Evolutionary conservation across 2,329 filamentous ascomycete genomes (phyloP).

Genomic region (Aspergillus sp.): DNA sequence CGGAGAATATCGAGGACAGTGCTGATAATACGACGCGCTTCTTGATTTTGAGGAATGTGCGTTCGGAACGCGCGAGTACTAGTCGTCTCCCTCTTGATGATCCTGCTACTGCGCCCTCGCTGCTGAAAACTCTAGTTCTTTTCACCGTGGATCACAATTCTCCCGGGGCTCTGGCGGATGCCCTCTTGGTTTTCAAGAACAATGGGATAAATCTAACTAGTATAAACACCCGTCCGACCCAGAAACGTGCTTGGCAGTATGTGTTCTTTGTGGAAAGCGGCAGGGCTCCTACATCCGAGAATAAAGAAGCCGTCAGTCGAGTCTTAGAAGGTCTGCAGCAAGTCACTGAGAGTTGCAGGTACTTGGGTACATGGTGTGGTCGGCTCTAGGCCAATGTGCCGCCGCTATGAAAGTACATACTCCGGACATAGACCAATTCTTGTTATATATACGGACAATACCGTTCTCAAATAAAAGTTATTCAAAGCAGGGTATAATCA

Average conservation of each 20-base stretch:
- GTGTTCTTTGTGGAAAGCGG: constrained; percentile 91
- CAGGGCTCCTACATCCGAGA: constrained; percentile 36
- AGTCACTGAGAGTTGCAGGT: constrained; percentile 32
- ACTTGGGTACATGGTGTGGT: constrained; percentile 36
- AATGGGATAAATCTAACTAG: constrained; percentile 74
- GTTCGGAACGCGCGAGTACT: constrained; percentile 16
- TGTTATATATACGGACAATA: too few species aligned
- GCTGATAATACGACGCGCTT: constrained; percentile 42
- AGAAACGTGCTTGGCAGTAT: constrained; percentile 72
- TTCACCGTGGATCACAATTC: constrained; percentile 72
- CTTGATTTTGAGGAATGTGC: constrained; percentile 34
- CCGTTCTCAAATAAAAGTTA: too few species aligned
- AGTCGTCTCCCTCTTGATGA: too few species aligned
- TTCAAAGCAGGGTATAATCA: too few species aligned
- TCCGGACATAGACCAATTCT: too few species aligned
- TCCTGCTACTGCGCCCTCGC: too few species aligned
- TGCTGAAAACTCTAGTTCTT: constrained; percentile 63
- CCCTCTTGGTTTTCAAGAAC: constrained; percentile 67
- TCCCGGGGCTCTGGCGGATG: constrained; percentile 76
- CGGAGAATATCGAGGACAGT: constrained; percentile 41
- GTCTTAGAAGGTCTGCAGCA: constrained; percentile 26
- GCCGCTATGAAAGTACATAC: too few species aligned
- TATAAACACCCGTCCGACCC: constrained; percentile 78
- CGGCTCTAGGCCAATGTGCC: constrained; percentile 10
- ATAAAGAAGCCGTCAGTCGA: constrained; percentile 20